These are phyloP conservation scores for Paulownia fortunei DNA, from an alignment of 257 asterid species.

Conservation along the genomic window DNA sequence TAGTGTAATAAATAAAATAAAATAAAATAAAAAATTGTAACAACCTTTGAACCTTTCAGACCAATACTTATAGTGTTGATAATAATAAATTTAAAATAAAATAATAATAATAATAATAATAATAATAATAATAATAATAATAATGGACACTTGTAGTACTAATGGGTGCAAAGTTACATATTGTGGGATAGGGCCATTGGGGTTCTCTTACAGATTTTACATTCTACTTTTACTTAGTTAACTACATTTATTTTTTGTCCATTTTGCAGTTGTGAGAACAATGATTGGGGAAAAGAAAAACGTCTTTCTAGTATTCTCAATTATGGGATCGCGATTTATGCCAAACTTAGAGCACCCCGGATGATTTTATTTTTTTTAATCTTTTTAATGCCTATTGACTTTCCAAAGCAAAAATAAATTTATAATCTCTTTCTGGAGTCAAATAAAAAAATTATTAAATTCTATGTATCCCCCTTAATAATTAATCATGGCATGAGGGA, in stretches of 20 bases:
- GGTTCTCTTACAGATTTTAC: no score
- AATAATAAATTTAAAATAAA: background rate
- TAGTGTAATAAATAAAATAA: background rate
- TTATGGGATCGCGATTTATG: background rate
- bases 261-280: no score
- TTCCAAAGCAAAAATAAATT: conserved; percentile 12
- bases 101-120: background rate
- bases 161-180: no score
- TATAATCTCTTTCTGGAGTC: background rate
- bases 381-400: background rate
- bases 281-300: no score
- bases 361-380: background rate
- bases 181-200: no score
- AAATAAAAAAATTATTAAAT: background rate
- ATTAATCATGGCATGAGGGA: conserved; percentile 7
- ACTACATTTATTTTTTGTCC: no score
- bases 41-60: background rate
- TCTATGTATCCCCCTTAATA: background rate
- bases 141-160: no score
- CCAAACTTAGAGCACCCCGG: background rate
- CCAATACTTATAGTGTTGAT: background rate
- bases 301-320: no score
- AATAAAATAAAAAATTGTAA: background rate
- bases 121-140: no score
- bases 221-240: no score